Conservation (phyloP, 192 early-diverging fungal genomes). For the Podila horticola region DNA sequence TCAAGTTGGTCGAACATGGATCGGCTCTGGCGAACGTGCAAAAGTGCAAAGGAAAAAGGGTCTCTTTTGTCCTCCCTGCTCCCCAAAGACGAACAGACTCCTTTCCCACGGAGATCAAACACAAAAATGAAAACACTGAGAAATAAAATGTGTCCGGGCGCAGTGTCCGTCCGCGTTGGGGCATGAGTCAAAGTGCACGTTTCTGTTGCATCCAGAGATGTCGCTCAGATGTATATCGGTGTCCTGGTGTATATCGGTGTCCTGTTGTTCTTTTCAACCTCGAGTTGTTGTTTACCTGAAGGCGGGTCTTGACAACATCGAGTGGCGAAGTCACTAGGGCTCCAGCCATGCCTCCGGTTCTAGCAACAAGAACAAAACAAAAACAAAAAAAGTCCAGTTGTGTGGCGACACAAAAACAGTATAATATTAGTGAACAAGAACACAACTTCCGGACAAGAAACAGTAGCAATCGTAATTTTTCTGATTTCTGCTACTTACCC, state of each 20-base stretch:
- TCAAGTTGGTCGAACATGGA: not conserved
- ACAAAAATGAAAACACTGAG: too few relatives aligned
- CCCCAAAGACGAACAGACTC: not conserved
- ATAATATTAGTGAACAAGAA: not conserved
- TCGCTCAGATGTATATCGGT: not conserved
- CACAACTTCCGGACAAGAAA: not conserved
- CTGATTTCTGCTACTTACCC: constrained; percentile 52
- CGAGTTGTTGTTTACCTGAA: constrained; percentile 72
- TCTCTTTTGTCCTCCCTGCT: not conserved
- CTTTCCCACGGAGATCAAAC: too few relatives aligned
- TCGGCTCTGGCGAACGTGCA: too few relatives aligned
- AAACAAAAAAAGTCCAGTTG: not conserved
- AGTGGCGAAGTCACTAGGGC: constrained; percentile 91
- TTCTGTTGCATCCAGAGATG: too few relatives aligned
- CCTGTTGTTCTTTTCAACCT: not conserved
- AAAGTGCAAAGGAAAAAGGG: not conserved
- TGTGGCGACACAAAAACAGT: too few relatives aligned
- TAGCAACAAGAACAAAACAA: constrained; percentile 16
- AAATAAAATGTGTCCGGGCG: too few relatives aligned
- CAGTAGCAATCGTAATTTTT: not conserved
- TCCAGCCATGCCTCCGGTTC: constrained; percentile 81
- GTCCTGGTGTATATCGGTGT: not conserved
- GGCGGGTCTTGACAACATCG: constrained; percentile 93
- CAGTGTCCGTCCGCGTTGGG: too few relatives aligned
- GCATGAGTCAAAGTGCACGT: too few relatives aligned